Percentiles rank a stretch among this genome's conserved stretches.
phyloP scores from a whole-genome alignment of 768 basidiomycete genomes.

The Lanmaoa rubissima region DNA sequence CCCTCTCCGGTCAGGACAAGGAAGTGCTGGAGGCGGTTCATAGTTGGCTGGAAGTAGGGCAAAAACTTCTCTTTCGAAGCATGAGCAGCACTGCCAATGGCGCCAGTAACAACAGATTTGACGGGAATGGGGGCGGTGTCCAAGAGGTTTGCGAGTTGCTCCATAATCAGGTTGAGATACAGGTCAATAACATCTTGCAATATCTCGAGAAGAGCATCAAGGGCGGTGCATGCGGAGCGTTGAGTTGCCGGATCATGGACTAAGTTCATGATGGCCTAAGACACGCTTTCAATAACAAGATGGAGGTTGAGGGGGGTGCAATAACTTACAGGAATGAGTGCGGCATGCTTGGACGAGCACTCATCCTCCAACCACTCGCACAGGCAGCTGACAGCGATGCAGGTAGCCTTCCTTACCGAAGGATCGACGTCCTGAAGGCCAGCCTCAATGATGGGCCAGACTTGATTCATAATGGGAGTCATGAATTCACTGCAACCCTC shows the following conservation, averaged over 20 bases:
- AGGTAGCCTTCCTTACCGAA: slow-evolving; percentile 91
- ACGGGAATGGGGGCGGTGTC: slow-evolving; percentile 83
- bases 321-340: slow-evolving; percentile 77
- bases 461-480: slow-evolving; percentile 84
- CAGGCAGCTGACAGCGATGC: slow-evolving; percentile 90
- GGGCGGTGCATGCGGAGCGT: slow-evolving; percentile 91
- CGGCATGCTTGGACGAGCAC: slow-evolving; percentile 75
- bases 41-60: slow-evolving; percentile 92
- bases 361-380: slow-evolving; percentile 98
- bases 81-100: slow-evolving; percentile 97
- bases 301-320: background rate
- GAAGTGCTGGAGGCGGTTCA: slow-evolving; percentile 87
- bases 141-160: slow-evolving; percentile 82
- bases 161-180: slow-evolving; percentile 94
- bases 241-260: slow-evolving; percentile 87
- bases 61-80: slow-evolving; percentile 89
- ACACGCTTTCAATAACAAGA: background rate
- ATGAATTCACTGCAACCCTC: slow-evolving; percentile 99
- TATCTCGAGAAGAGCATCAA: slow-evolving; percentile 95
- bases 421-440: slow-evolving; percentile 84
- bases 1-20: slow-evolving; percentile 81
- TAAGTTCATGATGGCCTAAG: slow-evolving; percentile 83
- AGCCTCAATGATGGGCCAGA: slow-evolving; percentile 92
- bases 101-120: slow-evolving; percentile 94
- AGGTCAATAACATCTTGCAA: slow-evolving; percentile 86